Evolutionary conservation across 2,329 filamentous ascomycete genomes (phyloP), one percentile per base, ranked within the genome.

Genomic region (Aciculosporium take): DNA sequence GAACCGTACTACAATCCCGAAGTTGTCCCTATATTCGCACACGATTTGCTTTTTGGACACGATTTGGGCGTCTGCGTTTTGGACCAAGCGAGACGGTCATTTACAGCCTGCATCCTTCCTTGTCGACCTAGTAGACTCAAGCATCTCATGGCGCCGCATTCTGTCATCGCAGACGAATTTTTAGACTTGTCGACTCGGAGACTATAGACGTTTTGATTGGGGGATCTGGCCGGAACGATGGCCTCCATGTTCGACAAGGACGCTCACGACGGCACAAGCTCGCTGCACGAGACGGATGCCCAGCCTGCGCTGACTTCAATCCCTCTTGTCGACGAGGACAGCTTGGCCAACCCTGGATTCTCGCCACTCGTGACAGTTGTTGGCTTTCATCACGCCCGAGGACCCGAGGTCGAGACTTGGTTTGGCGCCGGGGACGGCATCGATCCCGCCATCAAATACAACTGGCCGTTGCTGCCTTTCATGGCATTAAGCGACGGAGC

Each of bases 401-500:
- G 91, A 7, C 91, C 91, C 25, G 91, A 98, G 65, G 83, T 96
- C 43, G 88, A 96, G 66, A 75, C 72, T 53, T 96, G 89, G 84
- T 85, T 94, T 56, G 87, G 86, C 46, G 76, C 64, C 23, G 61
- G 79, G 17, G 79, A 88, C 51, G 83, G 79, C 41, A 69, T 66
- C 44, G 87, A 95, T 61, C 86, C 89, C 9, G 83, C 83, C 3
- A 68, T 64, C 35, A 82, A 88, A 45, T 89, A 93, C 63, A 85
- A 91, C 56, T 98, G 91, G 91, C 73, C 79, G 23, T 63, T 95
- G 51, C 69, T 98, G 46, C 88, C 91, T 0, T 98, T 98, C 61
- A 95, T 96, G 85, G 91, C 91, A 21, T 65, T 98, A 55, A 91
- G 85, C 44, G 91, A 98, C 59, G 91, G 91, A 40, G 91, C 91